phyloP scores from a whole-genome alignment of 2,329 filamentous ascomycete genomes.

The Cytospora piceicola region DNA sequence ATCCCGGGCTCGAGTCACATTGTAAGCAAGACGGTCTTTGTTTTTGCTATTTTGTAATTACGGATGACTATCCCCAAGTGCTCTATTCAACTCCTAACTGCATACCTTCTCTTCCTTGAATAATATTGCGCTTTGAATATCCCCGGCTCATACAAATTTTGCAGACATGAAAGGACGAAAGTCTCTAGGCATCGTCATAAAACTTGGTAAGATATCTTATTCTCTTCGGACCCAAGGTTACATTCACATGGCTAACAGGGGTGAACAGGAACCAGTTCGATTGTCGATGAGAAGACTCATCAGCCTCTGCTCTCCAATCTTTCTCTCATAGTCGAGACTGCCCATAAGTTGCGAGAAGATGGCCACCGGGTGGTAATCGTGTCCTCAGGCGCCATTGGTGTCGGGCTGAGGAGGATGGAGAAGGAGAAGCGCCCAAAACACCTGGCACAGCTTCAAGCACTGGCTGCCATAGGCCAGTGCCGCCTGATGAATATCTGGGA shows the following conservation, averaged over 20 bases:
- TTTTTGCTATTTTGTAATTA: not conserved
- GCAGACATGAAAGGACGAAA: conserved; percentile 67
- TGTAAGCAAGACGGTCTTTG: conserved; percentile 14
- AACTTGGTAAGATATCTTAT: conserved; percentile 68
- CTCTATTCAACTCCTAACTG: too few relatives aligned
- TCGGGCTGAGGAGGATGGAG: conserved; percentile 89
- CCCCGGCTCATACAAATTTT: conserved; percentile 32
- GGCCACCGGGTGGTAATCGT: conserved; percentile 95
- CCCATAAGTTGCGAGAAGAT: conserved; percentile 82
- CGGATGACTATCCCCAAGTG: too few relatives aligned
- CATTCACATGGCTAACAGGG: conserved; percentile 21
- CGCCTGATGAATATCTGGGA: conserved; percentile 96
- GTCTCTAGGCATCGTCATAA: conserved; percentile 79
- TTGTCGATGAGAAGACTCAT: conserved; percentile 94
- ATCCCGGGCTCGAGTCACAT: conserved; percentile 26
- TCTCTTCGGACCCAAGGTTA: not conserved
- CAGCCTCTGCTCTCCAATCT: conserved; percentile 90
- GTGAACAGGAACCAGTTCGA: conserved; percentile 87
- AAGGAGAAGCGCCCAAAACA: conserved; percentile 86
- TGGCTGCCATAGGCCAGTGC: conserved; percentile 95
- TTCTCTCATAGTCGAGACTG: conserved; percentile 91
- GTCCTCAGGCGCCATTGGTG: conserved; percentile 94
- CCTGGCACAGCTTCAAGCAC: conserved; percentile 83
- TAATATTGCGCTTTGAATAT: conserved; percentile 29
- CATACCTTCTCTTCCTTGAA: too few relatives aligned